Percentiles rank a stretch among this genome's conserved stretches.
These are phyloP conservation scores for Platanus orientalis DNA, from an alignment of 164 flowering plant species.

Conservation along the genomic window DNA sequence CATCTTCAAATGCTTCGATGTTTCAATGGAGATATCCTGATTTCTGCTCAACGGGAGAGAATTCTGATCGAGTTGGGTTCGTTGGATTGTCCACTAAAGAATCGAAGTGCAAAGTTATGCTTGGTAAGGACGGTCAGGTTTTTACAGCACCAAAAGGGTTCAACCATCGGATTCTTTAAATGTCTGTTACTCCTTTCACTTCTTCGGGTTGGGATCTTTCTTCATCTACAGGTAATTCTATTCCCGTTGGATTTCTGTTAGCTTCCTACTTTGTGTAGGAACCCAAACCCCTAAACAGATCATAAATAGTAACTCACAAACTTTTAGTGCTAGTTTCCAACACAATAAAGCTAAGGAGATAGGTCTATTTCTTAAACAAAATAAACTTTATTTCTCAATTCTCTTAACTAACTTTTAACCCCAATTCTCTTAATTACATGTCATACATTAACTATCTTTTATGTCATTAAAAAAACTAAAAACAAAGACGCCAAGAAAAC, in stretches of 20 bases:
- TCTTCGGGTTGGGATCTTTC: neutral
- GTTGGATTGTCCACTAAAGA: constrained; percentile 24
- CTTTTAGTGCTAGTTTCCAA: too few species aligned
- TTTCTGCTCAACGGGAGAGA: constrained; percentile 46
- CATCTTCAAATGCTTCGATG: constrained; percentile 37
- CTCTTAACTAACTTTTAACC: too few species aligned
- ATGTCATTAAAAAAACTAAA: too few species aligned
- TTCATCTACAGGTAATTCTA: neutral
- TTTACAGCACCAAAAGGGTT: constrained; percentile 13
- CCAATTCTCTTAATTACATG: too few species aligned
- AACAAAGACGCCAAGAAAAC: too few species aligned
- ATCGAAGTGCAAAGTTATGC: neutral
- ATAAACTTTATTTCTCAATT: too few species aligned
- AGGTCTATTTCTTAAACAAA: too few species aligned
- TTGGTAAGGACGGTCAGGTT: constrained; percentile 14
- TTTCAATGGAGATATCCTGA: constrained; percentile 12
- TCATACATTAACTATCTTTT: too few species aligned
- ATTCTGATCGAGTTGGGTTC: constrained; percentile 49
- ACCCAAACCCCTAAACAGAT: too few species aligned
- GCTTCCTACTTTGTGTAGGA: constrained; percentile 38
- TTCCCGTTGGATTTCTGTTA: constrained; percentile 42
- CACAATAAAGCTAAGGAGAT: too few species aligned
- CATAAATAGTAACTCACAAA: too few species aligned
- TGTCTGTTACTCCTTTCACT: constrained; percentile 28
- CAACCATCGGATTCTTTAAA: constrained; percentile 27